A percentile compares a stretch with the other conserved stretches of the same genome.
Evolutionary conservation across 2,329 filamentous ascomycete species (phyloP).

Genomic region (Scedosporium aurantiacum): DNA sequence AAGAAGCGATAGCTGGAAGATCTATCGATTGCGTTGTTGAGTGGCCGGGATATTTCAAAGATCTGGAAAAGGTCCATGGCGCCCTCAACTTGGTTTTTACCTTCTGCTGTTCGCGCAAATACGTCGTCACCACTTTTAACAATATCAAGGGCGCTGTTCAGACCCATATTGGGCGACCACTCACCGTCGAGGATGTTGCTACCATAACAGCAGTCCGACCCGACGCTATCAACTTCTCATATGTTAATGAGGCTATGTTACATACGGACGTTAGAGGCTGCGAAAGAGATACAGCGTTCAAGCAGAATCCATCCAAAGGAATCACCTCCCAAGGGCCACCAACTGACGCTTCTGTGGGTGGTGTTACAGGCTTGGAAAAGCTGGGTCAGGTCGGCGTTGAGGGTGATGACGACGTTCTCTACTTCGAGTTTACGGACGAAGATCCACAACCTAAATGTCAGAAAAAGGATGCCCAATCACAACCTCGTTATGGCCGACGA

Average conservation of each 20-base stretch:
- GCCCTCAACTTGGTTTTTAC: conserved; percentile 90
- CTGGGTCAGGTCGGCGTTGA: conserved; percentile 15
- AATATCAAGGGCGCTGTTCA: conserved; percentile 80
- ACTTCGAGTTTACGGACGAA: conserved; percentile 88
- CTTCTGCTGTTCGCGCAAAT: conserved; percentile 86
- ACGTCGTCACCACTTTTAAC: conserved; percentile 83
- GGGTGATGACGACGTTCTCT: conserved; percentile 50
- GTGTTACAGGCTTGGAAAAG: conserved; percentile 36
- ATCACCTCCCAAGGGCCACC: conserved; percentile 32
- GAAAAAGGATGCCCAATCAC: conserved; percentile 46
- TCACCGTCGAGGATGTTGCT: conserved; percentile 70
- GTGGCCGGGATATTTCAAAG: conserved; percentile 68
- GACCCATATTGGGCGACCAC: conserved; percentile 59
- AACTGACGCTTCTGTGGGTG: conserved; percentile 46
- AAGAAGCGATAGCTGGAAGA: too few relatives aligned
- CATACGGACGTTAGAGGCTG: conserved; percentile 67
- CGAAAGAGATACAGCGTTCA: conserved; percentile 53
- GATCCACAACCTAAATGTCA: conserved; percentile 72
- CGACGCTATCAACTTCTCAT: conserved; percentile 68
- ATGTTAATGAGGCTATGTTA: conserved; percentile 74
- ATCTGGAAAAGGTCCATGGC: conserved; percentile 64
- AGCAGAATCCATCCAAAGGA: conserved; percentile 15
- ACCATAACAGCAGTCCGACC: conserved; percentile 70
- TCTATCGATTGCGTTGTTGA: conserved; percentile 12
- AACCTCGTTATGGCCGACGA: too few relatives aligned